These are phyloP conservation scores for Endoconidiophora polonica DNA, from an alignment of 2,329 filamentous ascomycete genomes.

Conservation along the genomic window DNA sequence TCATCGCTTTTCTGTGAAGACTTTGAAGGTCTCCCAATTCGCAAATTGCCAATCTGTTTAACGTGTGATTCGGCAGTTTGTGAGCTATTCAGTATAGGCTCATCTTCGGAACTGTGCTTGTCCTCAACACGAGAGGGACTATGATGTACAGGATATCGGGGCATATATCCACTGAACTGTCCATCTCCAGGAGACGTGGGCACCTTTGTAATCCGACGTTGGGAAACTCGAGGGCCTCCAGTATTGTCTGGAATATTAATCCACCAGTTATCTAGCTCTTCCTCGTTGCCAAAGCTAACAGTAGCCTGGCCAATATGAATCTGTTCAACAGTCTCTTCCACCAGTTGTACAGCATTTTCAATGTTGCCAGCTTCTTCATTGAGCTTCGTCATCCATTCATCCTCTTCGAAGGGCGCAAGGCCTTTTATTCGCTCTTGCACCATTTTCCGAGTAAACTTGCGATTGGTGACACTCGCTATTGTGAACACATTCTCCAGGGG, in stretches of 20 bases:
- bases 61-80: no score
- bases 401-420: conserved; percentile 28
- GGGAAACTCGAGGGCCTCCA: background rate
- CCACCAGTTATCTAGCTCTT: conserved; percentile 8
- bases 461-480: conserved; percentile 28
- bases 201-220: no score
- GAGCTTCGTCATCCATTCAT: background rate
- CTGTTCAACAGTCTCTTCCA: conserved; percentile 6
- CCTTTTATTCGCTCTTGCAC: conserved; percentile 35
- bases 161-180: no score
- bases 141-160: no score
- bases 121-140: no score
- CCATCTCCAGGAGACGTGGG: no score
- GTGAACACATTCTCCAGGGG: conserved; percentile 39
- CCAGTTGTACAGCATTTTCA: background rate
- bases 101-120: no score
- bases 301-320: background rate
- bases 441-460: conserved; percentile 26
- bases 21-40: background rate
- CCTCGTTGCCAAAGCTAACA: background rate
- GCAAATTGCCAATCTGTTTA: background rate
- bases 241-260: conserved; percentile 1
- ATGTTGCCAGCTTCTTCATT: background rate
- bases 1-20: background rate
- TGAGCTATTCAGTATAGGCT: no score